phyloP scores from a whole-genome alignment of 176 grass and related monocot species.

The Triticum urartu region DNA sequence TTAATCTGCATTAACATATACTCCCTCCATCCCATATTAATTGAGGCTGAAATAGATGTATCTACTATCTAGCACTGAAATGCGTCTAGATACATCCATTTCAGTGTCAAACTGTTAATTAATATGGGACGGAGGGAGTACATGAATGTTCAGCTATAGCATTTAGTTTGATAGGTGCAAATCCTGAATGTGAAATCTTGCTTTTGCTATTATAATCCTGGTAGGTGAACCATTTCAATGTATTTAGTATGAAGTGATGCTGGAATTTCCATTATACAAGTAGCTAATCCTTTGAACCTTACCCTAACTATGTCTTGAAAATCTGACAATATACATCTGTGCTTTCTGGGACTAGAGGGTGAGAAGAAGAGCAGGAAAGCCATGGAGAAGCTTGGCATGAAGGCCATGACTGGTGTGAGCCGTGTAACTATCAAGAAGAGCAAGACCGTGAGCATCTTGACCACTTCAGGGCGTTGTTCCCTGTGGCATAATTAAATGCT shows the following conservation, averaged over 20 bases:
- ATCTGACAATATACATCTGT: not conserved
- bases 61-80: no score
- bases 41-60: no score
- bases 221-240: not conserved
- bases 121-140: no score
- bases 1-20: not conserved
- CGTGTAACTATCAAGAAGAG: constrained; percentile 42
- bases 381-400: constrained; percentile 40
- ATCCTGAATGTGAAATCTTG: not conserved
- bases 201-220: not conserved
- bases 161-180: not conserved
- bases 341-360: constrained; percentile 13
- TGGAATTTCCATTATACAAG: not conserved
- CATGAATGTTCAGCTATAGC: not conserved
- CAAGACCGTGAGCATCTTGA: constrained; percentile 31
- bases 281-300: not conserved
- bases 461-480: not conserved
- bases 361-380: constrained; percentile 41
- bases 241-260: not conserved
- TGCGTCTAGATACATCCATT: no score
- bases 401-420: constrained; percentile 29
- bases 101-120: no score
- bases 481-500: not conserved
- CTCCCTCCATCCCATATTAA: no score
- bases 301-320: not conserved